Conservation (phyloP, 2,329 filamentous ascomycete genomes). For the Ophiostoma tasmaniense region DNA sequence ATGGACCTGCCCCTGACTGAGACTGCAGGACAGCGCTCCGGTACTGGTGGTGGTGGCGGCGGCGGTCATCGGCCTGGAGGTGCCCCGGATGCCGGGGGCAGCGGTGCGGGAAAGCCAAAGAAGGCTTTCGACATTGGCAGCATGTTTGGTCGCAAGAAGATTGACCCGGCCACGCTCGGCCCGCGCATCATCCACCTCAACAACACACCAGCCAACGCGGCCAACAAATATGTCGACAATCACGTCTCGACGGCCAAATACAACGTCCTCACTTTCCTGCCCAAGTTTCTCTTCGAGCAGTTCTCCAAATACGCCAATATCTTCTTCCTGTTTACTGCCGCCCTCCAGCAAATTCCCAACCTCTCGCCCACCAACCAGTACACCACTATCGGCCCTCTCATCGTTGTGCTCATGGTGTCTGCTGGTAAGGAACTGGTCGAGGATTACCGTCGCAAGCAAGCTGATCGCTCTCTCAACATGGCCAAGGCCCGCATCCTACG, state of each 20-base stretch:
- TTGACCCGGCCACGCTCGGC: conserved; percentile 82
- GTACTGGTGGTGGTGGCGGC: conserved; percentile 25
- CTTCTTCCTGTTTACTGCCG: conserved; percentile 97
- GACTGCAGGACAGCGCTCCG: conserved; percentile 31
- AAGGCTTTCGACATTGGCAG: conserved; percentile 47
- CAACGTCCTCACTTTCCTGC: conserved; percentile 84
- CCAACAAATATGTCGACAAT: conserved; percentile 89
- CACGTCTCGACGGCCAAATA: conserved; percentile 98
- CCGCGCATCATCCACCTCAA: conserved; percentile 92
- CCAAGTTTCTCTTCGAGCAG: conserved; percentile 96
- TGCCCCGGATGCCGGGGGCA: conserved; percentile 36
- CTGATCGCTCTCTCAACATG: conserved; percentile 79
- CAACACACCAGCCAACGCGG: conserved; percentile 84
- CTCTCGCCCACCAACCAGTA: conserved; percentile 92
- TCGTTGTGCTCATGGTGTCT: conserved; percentile 86
- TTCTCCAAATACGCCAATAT: conserved; percentile 99
- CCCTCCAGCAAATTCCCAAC: conserved; percentile 86
- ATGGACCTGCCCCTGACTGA: conserved; percentile 97
- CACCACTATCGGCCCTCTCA: conserved; percentile 91
- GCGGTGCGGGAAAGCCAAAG: conserved; percentile 58
- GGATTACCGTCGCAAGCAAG: conserved; percentile 80
- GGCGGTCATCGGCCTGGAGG: conserved; percentile 21
- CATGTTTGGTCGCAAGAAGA: conserved; percentile 78
- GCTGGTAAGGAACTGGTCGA: conserved; percentile 91
- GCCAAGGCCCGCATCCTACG: conserved; percentile 76